phyloP scores from a whole-genome alignment of 208 protist genomes.

The Trypanosoma platydactyli region DNA sequence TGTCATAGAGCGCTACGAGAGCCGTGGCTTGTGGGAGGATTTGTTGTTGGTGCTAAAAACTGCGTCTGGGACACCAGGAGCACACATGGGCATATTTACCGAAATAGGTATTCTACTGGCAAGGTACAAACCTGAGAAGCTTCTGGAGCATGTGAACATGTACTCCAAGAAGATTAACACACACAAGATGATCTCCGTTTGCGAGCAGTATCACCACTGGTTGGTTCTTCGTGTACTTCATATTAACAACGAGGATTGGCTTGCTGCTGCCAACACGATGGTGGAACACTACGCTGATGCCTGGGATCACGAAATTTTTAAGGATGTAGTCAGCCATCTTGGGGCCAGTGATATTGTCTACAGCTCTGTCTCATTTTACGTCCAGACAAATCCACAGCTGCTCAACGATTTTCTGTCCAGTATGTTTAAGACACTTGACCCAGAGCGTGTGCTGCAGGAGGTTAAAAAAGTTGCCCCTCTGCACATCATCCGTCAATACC shows the following conservation, averaged over 20 bases:
- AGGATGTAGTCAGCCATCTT: slow-evolving; percentile 95
- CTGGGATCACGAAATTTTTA: slow-evolving; percentile 98
- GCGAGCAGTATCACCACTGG: slow-evolving; percentile 96
- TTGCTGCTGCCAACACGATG: slow-evolving; percentile 97
- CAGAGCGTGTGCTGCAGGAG: slow-evolving; percentile 95
- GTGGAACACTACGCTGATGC: slow-evolving; percentile 97
- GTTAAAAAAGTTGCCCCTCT: slow-evolving; percentile 85
- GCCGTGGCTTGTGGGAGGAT: slow-evolving; percentile 94
- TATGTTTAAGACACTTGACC: slow-evolving; percentile 95
- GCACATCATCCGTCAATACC: slow-evolving; percentile 96
- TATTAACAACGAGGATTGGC: slow-evolving; percentile 98
- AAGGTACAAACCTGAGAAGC: slow-evolving; percentile 98
- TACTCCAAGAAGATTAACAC: slow-evolving; percentile 97
- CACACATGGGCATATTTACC: slow-evolving; percentile 99
- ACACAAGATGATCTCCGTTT: slow-evolving; percentile 95
- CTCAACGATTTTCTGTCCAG: slow-evolving; percentile 97
- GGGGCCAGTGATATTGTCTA: slow-evolving; percentile 98
- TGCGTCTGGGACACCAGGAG: slow-evolving; percentile 93
- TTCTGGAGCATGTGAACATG: slow-evolving; percentile 99
- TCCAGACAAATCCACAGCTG: slow-evolving; percentile 90
- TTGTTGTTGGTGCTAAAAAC: slow-evolving; percentile 95
- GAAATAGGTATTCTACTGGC: slow-evolving; percentile 99
- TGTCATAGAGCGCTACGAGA: slow-evolving; percentile 92
- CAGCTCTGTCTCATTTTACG: slow-evolving; percentile 97
- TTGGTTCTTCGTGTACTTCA: slow-evolving; percentile 95